Conservation (phyloP, 2,329 filamentous ascomycete species). For the Neofusicoccum cordaticola region DNA sequence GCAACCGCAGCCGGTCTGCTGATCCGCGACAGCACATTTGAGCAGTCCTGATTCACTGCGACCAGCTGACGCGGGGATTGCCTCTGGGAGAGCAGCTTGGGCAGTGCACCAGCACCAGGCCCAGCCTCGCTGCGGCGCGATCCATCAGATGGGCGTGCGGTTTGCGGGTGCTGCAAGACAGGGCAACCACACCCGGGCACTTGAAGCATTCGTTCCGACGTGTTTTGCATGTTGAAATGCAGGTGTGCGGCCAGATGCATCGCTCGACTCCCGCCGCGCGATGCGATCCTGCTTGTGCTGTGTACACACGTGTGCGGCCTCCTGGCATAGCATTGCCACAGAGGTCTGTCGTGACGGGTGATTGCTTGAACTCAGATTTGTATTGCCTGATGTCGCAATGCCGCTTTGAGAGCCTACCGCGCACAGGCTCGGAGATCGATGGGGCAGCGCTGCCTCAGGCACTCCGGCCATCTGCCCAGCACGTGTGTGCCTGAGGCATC, state of each 20-base stretch:
- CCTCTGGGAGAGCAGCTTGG: not conserved
- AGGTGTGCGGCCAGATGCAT: not conserved
- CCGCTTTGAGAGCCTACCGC: too few relatives aligned
- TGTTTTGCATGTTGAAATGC: not conserved
- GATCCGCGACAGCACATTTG: not conserved
- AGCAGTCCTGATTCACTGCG: not conserved
- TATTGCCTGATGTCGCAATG: too few relatives aligned
- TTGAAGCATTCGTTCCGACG: not conserved
- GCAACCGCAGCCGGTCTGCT: constrained; percentile 9
- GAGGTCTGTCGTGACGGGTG: too few relatives aligned
- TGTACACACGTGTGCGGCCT: too few relatives aligned
- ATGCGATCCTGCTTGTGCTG: too few relatives aligned
- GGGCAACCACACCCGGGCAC: not conserved
- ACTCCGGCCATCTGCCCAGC: not conserved
- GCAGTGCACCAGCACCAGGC: not conserved
- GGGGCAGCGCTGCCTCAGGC: too few relatives aligned
- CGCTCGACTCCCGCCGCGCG: too few relatives aligned
- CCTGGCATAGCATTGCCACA: too few relatives aligned
- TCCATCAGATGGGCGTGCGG: not conserved
- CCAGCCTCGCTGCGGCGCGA: not conserved
- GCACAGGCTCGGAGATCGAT: too few relatives aligned
- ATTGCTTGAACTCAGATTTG: too few relatives aligned
- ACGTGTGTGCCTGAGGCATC: not conserved
- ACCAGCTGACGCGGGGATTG: constrained; percentile 1
- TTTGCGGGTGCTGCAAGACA: not conserved